Conservation (phyloP, 306 rosid genomes). For the Hippophae gyantsensis region DNA sequence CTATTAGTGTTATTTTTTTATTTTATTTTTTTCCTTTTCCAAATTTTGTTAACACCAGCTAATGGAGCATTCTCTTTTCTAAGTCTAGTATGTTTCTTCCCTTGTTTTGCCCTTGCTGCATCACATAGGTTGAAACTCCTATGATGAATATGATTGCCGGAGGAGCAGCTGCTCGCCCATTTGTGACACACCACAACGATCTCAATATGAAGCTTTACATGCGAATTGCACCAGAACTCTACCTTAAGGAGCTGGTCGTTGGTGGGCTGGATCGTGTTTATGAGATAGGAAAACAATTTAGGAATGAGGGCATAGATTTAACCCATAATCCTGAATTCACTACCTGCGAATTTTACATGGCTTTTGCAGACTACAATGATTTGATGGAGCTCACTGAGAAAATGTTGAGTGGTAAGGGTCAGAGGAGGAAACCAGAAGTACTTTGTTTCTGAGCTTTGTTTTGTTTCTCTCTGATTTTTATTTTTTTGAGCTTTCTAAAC, state of each 20-base stretch:
- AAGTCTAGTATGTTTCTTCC: background rate
- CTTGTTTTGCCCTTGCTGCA: slow-evolving; percentile 3
- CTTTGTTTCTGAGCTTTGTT: background rate
- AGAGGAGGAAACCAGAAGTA: background rate
- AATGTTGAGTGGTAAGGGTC: slow-evolving; percentile 70
- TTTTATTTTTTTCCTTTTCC: background rate
- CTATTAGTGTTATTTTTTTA: background rate
- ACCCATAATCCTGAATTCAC: slow-evolving; percentile 95
- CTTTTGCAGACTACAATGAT: slow-evolving; percentile 75
- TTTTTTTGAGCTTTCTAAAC: slow-evolving; percentile 9
- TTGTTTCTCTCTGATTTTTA: slow-evolving; percentile 1
- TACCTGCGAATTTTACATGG: slow-evolving; percentile 95
- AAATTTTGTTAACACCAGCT: background rate
- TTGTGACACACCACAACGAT: slow-evolving; percentile 85
- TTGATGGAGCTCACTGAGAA: slow-evolving; percentile 78
- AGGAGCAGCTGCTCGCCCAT: slow-evolving; percentile 95
- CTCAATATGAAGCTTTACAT: slow-evolving; percentile 75
- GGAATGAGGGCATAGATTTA: slow-evolving; percentile 97
- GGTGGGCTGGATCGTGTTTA: slow-evolving; percentile 96
- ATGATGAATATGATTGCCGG: slow-evolving; percentile 99
- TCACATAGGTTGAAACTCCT: slow-evolving; percentile 86
- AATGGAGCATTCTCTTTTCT: background rate
- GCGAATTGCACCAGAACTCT: slow-evolving; percentile 95
- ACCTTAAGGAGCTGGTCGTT: slow-evolving; percentile 83
- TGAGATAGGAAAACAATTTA: slow-evolving; percentile 96